A percentile compares a stretch with the other conserved stretches of the same genome.
These are phyloP conservation scores for Fusarium sp. DNA, from an alignment of 2,329 filamentous ascomycete genomes.

Conservation along the genomic window DNA sequence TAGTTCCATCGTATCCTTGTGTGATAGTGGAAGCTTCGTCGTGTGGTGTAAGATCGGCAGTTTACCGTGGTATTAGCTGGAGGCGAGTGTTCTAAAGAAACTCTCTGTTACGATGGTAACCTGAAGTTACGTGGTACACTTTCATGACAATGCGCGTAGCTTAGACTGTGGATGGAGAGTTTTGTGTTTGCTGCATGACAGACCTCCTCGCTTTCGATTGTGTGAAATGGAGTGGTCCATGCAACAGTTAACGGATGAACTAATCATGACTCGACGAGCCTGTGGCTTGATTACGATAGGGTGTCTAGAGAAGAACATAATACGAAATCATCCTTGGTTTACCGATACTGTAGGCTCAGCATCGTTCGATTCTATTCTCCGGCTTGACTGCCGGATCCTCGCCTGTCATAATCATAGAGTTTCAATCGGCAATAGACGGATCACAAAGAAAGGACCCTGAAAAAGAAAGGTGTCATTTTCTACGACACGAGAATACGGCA, in stretches of 20 bases:
- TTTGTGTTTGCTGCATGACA: conserved; percentile 1
- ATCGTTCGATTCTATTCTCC: not conserved
- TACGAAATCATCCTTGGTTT: not conserved
- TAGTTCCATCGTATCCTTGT: conserved; percentile 6
- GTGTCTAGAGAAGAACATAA: not conserved
- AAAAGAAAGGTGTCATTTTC: not conserved
- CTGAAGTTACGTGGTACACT: not conserved
- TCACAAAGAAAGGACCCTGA: conserved; percentile 17
- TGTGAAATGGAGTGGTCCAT: not conserved
- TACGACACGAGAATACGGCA: not conserved
- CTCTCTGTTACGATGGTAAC: not conserved
- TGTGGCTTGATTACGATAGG: not conserved
- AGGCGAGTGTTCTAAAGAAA: not conserved
- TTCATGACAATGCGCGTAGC: not conserved
- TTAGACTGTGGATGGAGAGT: not conserved
- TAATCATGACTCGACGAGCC: not conserved
- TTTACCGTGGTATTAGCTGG: conserved; percentile 3
- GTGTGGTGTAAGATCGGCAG: conserved; percentile 22
- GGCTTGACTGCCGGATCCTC: not conserved
- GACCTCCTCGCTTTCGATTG: conserved; percentile 2
- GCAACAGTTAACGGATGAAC: not conserved
- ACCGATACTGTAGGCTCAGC: not conserved
- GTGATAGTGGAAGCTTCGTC: conserved; percentile 10
- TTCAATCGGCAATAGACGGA: conserved; percentile 8
- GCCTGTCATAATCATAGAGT: conserved; percentile 6